These are phyloP conservation scores for Tetradesmus lagerheimii DNA, from an alignment of 139 green algal species.

Conservation along the genomic window DNA sequence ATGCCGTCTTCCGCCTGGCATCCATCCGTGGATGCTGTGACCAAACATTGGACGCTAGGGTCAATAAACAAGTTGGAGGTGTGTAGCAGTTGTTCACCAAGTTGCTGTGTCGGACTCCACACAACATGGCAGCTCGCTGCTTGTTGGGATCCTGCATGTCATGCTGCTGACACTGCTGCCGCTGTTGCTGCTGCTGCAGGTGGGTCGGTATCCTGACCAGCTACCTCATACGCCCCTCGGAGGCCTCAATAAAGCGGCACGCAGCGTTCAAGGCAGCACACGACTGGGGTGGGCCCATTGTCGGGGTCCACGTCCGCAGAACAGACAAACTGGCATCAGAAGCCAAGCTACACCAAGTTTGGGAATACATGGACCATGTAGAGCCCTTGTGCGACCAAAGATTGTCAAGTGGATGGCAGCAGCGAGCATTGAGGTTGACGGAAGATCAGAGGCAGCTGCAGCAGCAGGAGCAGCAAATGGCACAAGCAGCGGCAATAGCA, in stretches of 20 bases:
- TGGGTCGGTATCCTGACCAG: constrained; percentile 13
- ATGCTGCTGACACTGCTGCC: not conserved
- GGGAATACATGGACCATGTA: constrained; percentile 45
- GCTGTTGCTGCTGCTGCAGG: not conserved
- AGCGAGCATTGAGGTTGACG: not conserved
- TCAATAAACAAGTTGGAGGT: no score
- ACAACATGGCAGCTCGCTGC: not conserved
- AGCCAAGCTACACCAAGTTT: not conserved
- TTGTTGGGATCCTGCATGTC: not conserved
- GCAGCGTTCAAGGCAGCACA: not conserved
- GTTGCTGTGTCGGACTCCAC: no score
- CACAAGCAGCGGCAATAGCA: not conserved
- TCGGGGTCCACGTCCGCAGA: constrained; percentile 34
- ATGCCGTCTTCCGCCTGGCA: no score
- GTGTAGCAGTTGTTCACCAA: no score
- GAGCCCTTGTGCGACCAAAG: constrained; percentile 24
- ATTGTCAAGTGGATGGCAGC: constrained; percentile 31
- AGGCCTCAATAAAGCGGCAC: not conserved
- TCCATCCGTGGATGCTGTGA: no score
- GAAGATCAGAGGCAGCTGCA: not conserved
- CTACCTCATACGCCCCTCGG: constrained; percentile 33
- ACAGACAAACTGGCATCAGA: not conserved
- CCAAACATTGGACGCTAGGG: no score
- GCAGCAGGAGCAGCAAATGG: not conserved
- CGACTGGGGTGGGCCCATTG: constrained; percentile 3